These are phyloP conservation scores for Trifolium fragiferum DNA, from an alignment of 306 rosid genomes.

Conservation along the genomic window DNA sequence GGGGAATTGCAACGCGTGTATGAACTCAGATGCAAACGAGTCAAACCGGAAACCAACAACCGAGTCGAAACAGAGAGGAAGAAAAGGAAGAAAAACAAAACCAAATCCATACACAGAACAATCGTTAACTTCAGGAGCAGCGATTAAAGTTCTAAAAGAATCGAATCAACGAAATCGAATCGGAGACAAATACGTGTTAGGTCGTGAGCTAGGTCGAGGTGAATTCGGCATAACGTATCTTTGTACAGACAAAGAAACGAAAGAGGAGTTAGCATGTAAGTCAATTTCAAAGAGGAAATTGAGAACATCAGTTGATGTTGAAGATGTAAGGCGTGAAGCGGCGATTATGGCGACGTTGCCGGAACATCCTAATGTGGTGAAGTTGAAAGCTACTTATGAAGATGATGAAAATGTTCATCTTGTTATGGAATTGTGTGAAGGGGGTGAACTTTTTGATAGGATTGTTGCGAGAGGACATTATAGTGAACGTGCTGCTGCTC, in stretches of 20 bases:
- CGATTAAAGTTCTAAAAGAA: constrained; percentile 89
- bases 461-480: constrained; percentile 87
- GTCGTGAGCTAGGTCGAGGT: constrained; percentile 94
- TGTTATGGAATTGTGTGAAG: constrained; percentile 89
- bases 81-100: constrained; percentile 49
- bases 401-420: constrained; percentile 84
- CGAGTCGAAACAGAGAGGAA: constrained; percentile 28
- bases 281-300: constrained; percentile 93
- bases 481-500: constrained; percentile 85
- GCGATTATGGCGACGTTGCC: constrained; percentile 87
- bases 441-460: constrained; percentile 84
- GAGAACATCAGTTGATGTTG: constrained; percentile 77
- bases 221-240: constrained; percentile 97
- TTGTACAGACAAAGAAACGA: constrained; percentile 87
- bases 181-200: constrained; percentile 82
- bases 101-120: constrained; percentile 65
- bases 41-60: constrained; percentile 4
- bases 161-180: constrained; percentile 73
- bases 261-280: constrained; percentile 87
- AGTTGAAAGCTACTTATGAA: constrained; percentile 73
- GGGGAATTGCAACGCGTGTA: constrained; percentile 90
- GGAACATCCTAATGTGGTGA: constrained; percentile 79
- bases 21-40: constrained; percentile 53
- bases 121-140: constrained; percentile 53
- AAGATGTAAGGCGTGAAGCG: constrained; percentile 83